Evolutionary conservation across 352 stramenopile genomes (phyloP), one percentile per base, ranked within the genome.

Genomic region (Phytopythium cucurbitacearum): DNA sequence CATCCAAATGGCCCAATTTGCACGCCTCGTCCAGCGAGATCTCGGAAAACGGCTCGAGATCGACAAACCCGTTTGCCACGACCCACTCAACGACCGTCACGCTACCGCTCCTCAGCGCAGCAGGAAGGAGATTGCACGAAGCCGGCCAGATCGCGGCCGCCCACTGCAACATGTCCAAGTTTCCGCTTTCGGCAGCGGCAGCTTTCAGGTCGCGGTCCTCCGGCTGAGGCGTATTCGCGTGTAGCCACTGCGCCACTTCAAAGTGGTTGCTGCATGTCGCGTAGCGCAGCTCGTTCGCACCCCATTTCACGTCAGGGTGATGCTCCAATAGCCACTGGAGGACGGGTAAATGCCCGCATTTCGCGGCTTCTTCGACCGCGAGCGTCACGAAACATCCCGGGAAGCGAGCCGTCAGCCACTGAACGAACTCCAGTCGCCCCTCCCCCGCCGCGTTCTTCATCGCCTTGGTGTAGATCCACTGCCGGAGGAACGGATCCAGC

Each of bases 91-190:
- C 38, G 16, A 53, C 5, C 48, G 43, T 11, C 3, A 53, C 3
- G 37, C n/a, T 53, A 9, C 16, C 43, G 43, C 36, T 45, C 35
- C n/a, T 45, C 4, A 3, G 48, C 35, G 5, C 5, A 10, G 10
- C 44, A 16, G 1, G 44, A 9, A 35, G 44, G 6, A 7, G 12
- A 38, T 11, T n/a, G 48, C 37, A 21, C n/a, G 8, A 28, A 34
- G 8, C 12, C 32, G n/a, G 16, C 7, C 5, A 10, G 36, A 13
- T 11, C n/a, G 35, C 15, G 36, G 28, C 15, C 9, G 28, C 16
- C 60, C 64, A 73, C 51, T 73, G 60, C 28, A 69, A 33, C 51
- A 69, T 48, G 3, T 65, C 48, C n/a, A 73, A 39, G 21, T 54
- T 47, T 2, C 67, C 67, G 28, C 58, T 56, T 34, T 53, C 48